phyloP scores from a whole-genome alignment of 257 asterid genomes.

The Mentha longifolia region DNA sequence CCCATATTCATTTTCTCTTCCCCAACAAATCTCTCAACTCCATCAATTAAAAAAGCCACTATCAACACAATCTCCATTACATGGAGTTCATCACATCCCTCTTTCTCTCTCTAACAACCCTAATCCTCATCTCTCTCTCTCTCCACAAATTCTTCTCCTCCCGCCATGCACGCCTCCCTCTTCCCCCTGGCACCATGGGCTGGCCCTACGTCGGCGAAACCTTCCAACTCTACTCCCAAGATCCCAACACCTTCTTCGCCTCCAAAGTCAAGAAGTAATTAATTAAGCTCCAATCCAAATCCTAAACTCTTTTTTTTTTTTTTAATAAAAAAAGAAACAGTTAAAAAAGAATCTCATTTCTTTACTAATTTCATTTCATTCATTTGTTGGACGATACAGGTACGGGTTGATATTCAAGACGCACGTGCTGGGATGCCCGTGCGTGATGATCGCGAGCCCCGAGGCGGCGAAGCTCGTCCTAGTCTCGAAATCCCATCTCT shows the following conservation, averaged over 20 bases:
- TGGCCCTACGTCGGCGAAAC: constrained; percentile 86
- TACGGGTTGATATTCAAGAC: constrained; percentile 81
- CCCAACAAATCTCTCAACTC: not conserved
- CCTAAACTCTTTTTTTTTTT: too few species aligned
- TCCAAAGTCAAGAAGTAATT: constrained; percentile 65
- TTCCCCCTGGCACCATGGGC: constrained; percentile 85
- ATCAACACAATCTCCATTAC: not conserved
- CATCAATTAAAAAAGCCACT: not conserved
- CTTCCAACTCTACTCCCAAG: constrained; percentile 68
- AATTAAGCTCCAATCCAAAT: not conserved
- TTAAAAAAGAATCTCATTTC: too few species aligned
- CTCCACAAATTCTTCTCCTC: constrained; percentile 33
- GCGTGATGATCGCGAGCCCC: constrained; percentile 82
- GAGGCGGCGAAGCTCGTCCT: constrained; percentile 69
- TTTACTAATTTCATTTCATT: not conserved
- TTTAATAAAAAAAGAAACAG: too few species aligned
- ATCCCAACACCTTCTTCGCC: constrained; percentile 71
- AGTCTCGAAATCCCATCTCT: constrained; percentile 66
- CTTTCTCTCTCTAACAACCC: not conserved
- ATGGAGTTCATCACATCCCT: constrained; percentile 47
- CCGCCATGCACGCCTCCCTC: constrained; percentile 49
- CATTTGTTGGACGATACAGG: not conserved
- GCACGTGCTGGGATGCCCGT: constrained; percentile 67
- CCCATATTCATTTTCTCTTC: constrained; percentile 10
- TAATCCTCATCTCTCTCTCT: not conserved